Evolutionary conservation across 1,284 basidiomycete species (phyloP), one percentile per base, ranked within the genome.

Genomic region (Leccinum subrobustum): DNA sequence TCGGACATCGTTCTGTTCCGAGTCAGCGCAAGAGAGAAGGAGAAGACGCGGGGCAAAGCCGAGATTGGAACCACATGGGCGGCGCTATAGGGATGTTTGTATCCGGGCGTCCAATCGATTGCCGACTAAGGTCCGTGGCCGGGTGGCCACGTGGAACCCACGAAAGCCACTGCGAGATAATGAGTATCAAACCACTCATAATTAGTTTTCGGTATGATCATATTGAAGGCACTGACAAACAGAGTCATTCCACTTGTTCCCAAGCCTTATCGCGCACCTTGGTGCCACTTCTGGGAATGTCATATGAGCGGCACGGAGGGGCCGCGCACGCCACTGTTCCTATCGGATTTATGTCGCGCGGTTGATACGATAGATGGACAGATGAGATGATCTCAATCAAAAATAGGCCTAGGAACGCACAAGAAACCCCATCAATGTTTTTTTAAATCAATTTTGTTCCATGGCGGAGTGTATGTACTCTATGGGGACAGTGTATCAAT

Each of bases 1-100:
- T 37, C 56, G n/a, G 63, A 4, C 72, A 75, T 76, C 16, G 27
- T 44, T 31, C 33, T 54, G 57, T 39, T 47, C 44, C 44, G 11
- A 47, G 44, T 58, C 57, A n/a, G 25, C 7, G 52, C 42, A 39
- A 52, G 53, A 37, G 47, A 42, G n/a, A 48, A 39, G 48, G 27
- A 54, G 31, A 18, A 27, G 16, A 47, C 20, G 16, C 16, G 42
- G 54, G 37, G 42, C 14, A 60, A 52, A 52, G 52, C 52, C 39
- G 56, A 4, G 35, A 52, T 23, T 23, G 39, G 6, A 18, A 35
- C 51, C 60, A 23, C 50, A 61, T 57, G 54, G 35, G 37, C 20
- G n/a, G 16, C 23, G 12, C 31, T 14, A 23, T 14, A 29, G 14
- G 12, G 7, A 35, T 42, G 37, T 44, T 12, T 7, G 42, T 44